Evolutionary conservation across 108 stramenopile species (phyloP).

Genomic region (Aurantiochytrium sp.): DNA sequence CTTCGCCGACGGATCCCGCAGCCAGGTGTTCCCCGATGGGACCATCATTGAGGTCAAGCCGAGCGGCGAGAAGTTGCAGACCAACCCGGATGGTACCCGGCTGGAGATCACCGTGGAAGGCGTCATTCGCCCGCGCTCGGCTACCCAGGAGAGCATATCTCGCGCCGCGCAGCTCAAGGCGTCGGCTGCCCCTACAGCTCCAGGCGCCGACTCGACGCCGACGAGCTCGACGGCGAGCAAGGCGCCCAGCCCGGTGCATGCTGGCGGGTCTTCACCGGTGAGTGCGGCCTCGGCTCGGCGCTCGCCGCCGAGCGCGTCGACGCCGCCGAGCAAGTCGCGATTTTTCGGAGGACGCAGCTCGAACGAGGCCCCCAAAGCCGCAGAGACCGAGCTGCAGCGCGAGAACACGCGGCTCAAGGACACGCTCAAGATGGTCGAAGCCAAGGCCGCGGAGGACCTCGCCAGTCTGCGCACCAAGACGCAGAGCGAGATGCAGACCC

Average conservation of each 20-base stretch:
- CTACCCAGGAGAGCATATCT: background rate
- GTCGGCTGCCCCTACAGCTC: too few species aligned
- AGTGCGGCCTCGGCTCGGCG: too few species aligned
- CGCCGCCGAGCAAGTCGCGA: background rate
- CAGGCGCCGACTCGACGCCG: too few species aligned
- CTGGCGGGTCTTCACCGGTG: too few species aligned
- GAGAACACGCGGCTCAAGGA: constrained; percentile 9
- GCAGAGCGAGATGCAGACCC: background rate
- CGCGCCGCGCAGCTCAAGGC: too few species aligned
- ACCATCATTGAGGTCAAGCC: background rate
- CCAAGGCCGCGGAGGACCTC: background rate
- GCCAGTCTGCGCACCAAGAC: background rate
- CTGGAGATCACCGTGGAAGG: background rate
- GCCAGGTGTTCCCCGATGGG: background rate
- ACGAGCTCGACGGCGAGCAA: too few species aligned
- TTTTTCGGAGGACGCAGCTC: background rate
- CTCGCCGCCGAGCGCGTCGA: too few species aligned
- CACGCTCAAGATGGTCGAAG: background rate
- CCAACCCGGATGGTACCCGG: background rate
- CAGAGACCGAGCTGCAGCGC: background rate
- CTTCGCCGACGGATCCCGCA: background rate
- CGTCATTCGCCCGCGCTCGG: background rate
- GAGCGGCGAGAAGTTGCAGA: background rate
- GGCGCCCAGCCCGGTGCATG: too few species aligned
- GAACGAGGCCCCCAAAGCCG: background rate